Base-by-base conservation (phyloP, 768 basidiomycete species). In the Boletus vermiculosoides region DNA sequence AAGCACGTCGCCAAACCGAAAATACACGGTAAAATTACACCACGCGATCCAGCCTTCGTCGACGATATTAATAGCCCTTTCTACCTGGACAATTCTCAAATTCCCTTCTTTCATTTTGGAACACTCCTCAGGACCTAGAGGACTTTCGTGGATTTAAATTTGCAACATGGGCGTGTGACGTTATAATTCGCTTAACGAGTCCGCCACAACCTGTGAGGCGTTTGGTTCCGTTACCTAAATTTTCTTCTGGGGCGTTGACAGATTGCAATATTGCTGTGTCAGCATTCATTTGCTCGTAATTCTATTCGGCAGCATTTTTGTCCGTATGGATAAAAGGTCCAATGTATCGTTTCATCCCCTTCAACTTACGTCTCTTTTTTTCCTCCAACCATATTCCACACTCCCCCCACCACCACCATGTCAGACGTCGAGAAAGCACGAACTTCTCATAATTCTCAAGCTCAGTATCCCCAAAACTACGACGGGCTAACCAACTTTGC, bases 361-460 rank as follows among this genome's bases (percentile, higher is more conserved):
- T 23, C 48, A 41, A 44, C 31, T 18, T 5, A 7, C 22, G 37
- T 48, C 22, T 53, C 30, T 33, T 55, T 53, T 36, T 28, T 25
- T 50, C 49, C 18, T 22, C 15, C 34, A 16, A 39, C 7, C 30
- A 13, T 16, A 23, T 7, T 22, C 13, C 42, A 20, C 52, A 40
- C 10, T 6, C 11, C 23, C 28, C 15, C 34, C 33, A 5, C 0
- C 23, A 47, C 40, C 50, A 57, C 46, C 58, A 75, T 77, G 74
- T 65, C 74, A n/a, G 74, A 75, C 65, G 50, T 60, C 50, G 74
- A 77, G 66, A 75, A 75, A 61, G 71, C 47, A 8, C 59, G 45
- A 16, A 49, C 49, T 52, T 62, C 50, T 58, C 62, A 73, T 8
- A 52, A 36, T 52, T 62, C 50, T 57, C 62, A 73, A 22, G 49